Evolutionary conservation across 345 rosid genomes (phyloP), one percentile per base, ranked within the genome.

Genomic region (Nephelium lappaceum): DNA sequence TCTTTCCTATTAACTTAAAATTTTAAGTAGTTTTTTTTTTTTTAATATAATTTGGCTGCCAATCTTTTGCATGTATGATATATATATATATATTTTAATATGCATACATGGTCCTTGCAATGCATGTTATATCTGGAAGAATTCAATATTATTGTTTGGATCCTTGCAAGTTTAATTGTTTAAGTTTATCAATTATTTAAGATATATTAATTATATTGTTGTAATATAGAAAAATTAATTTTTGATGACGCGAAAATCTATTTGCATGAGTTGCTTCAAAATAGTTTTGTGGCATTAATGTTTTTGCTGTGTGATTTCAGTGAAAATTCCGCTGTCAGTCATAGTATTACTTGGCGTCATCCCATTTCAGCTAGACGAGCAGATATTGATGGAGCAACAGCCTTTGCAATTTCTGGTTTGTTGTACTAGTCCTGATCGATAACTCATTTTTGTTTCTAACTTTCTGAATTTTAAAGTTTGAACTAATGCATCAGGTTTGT

Each of bases 291-390:
- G 58, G 8, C n/a, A 53, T 53, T 53, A 5, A 53, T 53, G 18
- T 36, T 53, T 75, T 71, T 49, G 19, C 71, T 67, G 11, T 21
- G 43, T 8, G 6, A 66, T 67, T 71, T 0, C 81, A 91, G 97
- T 84, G 98, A 94, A 83, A 87, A 91, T 78, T 94, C 97, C n/a
- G 97, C 95, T 4, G 91, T 87, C 39, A 91, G 97, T 82, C 98
- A 92, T 77, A 86, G 93, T 68, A 89, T 93, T 43, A 91, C 93
- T 69, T 95, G 97, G 98, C 86, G 87, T 42, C 88, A 91, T 76
- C 90, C 98, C 0, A 25, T 95, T 83, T 43, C 91, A 19, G 96
- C 85, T 45, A 84, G 86, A 76, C 83, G 76, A 63, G 92, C 88
- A 5, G 84, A 88, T 0, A 87, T 95, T 16, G 90, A 87, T 39